phyloP scores from a whole-genome alignment of 1,284 basidiomycete species.

The Ceraceosorus guamensis region DNA sequence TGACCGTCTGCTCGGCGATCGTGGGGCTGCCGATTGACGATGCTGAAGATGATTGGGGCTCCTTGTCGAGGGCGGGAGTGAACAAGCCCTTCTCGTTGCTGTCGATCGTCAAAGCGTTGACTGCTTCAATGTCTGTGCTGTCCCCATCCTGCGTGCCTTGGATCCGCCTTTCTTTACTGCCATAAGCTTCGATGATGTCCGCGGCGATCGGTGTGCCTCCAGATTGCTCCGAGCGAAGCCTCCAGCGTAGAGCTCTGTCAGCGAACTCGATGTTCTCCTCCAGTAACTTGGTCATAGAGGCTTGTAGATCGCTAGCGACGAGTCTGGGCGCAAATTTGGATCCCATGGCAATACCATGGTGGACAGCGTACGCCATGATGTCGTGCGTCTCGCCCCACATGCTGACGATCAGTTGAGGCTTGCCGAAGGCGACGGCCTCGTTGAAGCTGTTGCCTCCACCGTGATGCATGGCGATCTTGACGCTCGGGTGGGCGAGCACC shows the following conservation, averaged over 20 bases:
- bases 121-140: too few relatives aligned
- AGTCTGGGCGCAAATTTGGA: not conserved
- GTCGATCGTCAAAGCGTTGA: too few relatives aligned
- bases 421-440: conserved; percentile 35
- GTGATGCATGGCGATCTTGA: conserved; percentile 35
- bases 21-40: too few relatives aligned
- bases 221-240: not conserved
- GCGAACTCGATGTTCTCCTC: not conserved
- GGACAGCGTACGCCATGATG: not conserved
- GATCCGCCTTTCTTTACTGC: too few relatives aligned
- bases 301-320: not conserved
- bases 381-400: conserved; percentile 37
- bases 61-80: too few relatives aligned
- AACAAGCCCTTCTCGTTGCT: too few relatives aligned
- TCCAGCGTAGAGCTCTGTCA: not conserved
- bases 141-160: too few relatives aligned
- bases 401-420: conserved; percentile 36
- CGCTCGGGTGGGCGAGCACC: conserved; percentile 33
- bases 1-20: too few relatives aligned
- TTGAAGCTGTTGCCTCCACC: conserved; percentile 45
- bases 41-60: too few relatives aligned
- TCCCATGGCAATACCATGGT: not conserved
- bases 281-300: not conserved
- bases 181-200: too few relatives aligned
- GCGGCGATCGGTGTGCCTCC: not conserved